phyloP scores from a whole-genome alignment of 1,284 basidiomycete genomes.

The Ganoderma lingzhi region DNA sequence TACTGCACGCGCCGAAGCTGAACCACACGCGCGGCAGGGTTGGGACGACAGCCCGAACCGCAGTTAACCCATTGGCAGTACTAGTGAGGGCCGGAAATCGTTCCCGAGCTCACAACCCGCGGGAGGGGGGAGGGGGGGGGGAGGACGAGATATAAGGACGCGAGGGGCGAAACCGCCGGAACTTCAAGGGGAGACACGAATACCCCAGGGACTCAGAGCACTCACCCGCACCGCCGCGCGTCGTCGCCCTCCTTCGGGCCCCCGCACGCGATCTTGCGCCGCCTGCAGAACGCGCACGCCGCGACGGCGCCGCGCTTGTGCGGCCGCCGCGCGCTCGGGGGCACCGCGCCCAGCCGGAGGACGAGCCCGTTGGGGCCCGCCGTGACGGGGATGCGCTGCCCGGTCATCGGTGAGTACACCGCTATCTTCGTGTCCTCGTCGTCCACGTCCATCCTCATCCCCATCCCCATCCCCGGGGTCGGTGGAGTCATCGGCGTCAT shows the following conservation, averaged over 20 bases:
- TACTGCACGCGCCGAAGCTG: not conserved
- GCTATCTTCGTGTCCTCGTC: slow-evolving; percentile 1
- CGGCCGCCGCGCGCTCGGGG: slow-evolving; percentile 6
- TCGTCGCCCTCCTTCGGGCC: slow-evolving; percentile 42
- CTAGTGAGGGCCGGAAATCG: not conserved
- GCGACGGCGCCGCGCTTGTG: slow-evolving; percentile 24
- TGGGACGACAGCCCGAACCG: not conserved
- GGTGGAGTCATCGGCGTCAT: slow-evolving; percentile 4
- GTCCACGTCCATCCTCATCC: too few species aligned
- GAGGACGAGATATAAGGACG: slow-evolving; percentile 2
- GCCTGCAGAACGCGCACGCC: slow-evolving; percentile 51
- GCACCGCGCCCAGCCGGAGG: slow-evolving; percentile 5
- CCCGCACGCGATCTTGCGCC: slow-evolving; percentile 52
- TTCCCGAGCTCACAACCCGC: not conserved
- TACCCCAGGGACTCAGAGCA: not conserved
- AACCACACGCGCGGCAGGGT: not conserved
- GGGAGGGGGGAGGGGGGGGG: not conserved
- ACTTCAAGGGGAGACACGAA: not conserved
- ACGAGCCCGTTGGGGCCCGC: slow-evolving; percentile 14
- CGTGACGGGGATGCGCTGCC: slow-evolving; percentile 23
- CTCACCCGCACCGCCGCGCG: slow-evolving; percentile 46
- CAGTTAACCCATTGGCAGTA: slow-evolving; percentile 8
- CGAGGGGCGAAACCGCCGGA: not conserved
- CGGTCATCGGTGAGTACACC: slow-evolving; percentile 33
- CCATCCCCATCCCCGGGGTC: slow-evolving; percentile 6